phyloP scores from a whole-genome alignment of 2,329 filamentous ascomycete genomes.

The Alternaria solani region DNA sequence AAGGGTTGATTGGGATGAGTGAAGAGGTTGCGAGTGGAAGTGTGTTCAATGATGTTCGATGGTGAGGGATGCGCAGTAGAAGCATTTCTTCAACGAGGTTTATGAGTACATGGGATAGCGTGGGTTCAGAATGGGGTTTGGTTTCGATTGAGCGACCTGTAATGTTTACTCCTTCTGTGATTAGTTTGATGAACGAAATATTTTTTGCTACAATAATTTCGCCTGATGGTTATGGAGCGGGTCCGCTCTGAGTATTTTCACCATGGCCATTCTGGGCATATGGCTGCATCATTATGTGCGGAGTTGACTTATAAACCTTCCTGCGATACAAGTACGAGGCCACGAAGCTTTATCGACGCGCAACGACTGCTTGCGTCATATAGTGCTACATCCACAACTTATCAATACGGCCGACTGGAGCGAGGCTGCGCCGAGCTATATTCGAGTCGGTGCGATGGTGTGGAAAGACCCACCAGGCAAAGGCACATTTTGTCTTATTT shows the following conservation, averaged over 20 bases:
- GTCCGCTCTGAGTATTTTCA: background rate
- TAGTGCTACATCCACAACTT: background rate
- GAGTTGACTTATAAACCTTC: background rate
- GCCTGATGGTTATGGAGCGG: background rate
- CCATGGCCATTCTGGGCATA: background rate
- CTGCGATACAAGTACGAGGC: background rate
- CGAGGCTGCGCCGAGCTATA: background rate
- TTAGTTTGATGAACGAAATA: background rate
- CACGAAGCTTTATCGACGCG: background rate
- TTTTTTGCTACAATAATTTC: background rate
- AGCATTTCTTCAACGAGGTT: background rate
- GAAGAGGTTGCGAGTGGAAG: background rate
- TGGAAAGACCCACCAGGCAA: background rate
- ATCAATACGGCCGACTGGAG: background rate
- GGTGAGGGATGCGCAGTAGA: background rate
- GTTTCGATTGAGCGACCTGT: background rate
- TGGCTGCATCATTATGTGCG: background rate
- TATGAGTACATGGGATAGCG: constrained; percentile 14
- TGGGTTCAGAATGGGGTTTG: constrained; percentile 1
- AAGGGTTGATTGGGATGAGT: constrained; percentile 55
- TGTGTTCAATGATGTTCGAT: too few species aligned
- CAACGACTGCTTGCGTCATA: background rate
- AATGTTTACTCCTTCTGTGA: constrained; percentile 9
- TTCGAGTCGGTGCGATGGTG: background rate
- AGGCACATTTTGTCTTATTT: constrained; percentile 2